A percentile compares a stretch with the other conserved stretches of the same genome.
Conservation (phyloP, 768 basidiomycete genomes). For the Mycena galopus region DNA sequence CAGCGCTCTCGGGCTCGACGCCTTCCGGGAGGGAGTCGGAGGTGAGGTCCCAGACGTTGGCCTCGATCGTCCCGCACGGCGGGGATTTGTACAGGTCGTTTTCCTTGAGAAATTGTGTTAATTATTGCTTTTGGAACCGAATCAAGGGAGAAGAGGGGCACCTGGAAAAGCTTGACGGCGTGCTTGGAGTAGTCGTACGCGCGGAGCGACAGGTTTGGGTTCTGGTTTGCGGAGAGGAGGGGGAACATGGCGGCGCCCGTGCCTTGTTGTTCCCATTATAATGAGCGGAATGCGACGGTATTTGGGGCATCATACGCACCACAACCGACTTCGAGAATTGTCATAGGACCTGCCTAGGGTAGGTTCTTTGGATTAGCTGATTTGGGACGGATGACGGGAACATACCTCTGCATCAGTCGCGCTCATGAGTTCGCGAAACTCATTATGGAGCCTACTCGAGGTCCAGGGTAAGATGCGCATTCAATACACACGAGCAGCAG, state of each 20-base stretch:
- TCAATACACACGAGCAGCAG: neutral
- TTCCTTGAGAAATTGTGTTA: conserved; percentile 56
- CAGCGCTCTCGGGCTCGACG: conserved; percentile 77
- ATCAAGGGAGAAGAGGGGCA: conserved; percentile 44
- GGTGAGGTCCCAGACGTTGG: conserved; percentile 93
- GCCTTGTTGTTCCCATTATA: conserved; percentile 61
- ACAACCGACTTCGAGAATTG: conserved; percentile 92
- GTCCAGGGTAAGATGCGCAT: neutral
- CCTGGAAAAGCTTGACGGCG: conserved; percentile 92
- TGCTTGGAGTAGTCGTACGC: conserved; percentile 94
- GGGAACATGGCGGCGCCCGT: conserved; percentile 97
- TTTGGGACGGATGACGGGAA: neutral
- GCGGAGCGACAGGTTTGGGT: conserved; percentile 77
- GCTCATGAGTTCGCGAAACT: conserved; percentile 89
- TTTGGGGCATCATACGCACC: conserved; percentile 58
- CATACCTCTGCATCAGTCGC: conserved; percentile 76
- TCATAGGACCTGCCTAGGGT: conserved; percentile 78
- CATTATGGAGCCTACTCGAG: conserved; percentile 81
- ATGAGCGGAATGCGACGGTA: neutral
- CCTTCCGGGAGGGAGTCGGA: conserved; percentile 74
- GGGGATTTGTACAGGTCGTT: conserved; percentile 79
- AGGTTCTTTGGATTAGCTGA: conserved; percentile 25
- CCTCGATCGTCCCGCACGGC: conserved; percentile 76
- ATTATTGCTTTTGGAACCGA: neutral
- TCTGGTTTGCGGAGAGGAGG: conserved; percentile 84